Base-by-base conservation (phyloP, 495 filamentous ascomycete species). In the Coniosporium apollinis region DNA sequence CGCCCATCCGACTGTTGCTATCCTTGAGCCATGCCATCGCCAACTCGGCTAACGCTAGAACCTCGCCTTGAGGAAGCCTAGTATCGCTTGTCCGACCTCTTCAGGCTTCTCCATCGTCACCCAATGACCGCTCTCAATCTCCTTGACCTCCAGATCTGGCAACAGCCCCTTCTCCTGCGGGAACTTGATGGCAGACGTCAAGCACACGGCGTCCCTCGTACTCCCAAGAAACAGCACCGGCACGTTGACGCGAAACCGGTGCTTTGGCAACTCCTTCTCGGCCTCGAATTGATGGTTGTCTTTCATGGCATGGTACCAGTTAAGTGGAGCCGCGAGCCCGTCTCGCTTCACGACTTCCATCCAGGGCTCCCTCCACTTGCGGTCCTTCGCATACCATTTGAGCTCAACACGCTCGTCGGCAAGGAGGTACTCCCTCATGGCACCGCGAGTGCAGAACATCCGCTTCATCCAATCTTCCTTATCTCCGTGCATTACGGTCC, bases 71-170 rank as follows among this genome's bases (percentile, higher is more conserved):
- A n/a, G n/a, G n/a, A n/a, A n/a, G n/a, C n/a, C n/a, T n/a, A 26
- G 24, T 8, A 26, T 13, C 24, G 24, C 13, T 8, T 26, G 7
- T 26, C 24, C 22, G 7, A 46, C 19, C 44, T 43, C 44, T 16
- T 19, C 18, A 6, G 44, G 41, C 16, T 35, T 39, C 44, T 43
- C 39, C 18, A 32, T 38, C 30, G 39, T 24, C 16, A 26, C 21
- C 46, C 44, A 49, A 36, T 49, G 46, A 17, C 43, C 46, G 5
- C 8, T n/a, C 2, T 43, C 16, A 28, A 49, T 7, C 32, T 30
- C 28, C 22, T 19, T 17, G 14, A 28, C 30, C 11, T 3, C 37
- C 2, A 42, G 22, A 20, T 49, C 25, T 21, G 46, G 30, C 16
- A 43, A 13, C 34, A 46, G 34, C 13, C 35, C 37, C 10, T 36